phyloP scores from a whole-genome alignment of 495 filamentous ascomycete species.

The Cenococcum geophilum region DNA sequence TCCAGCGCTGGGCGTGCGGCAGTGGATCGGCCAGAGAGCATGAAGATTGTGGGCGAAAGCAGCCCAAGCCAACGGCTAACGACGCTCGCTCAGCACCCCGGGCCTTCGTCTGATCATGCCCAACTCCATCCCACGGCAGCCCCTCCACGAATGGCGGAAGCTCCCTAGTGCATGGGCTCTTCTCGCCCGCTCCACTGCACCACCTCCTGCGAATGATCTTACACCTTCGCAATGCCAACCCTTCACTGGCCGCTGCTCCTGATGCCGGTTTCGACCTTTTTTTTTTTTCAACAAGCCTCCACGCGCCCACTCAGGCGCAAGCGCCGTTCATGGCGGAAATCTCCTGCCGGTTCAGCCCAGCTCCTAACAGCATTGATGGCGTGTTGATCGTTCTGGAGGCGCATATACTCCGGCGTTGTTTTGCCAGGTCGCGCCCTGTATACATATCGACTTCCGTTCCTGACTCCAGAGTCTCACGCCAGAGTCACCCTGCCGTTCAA shows the following conservation, averaged over 20 bases:
- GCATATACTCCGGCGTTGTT: not conserved
- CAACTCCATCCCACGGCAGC: constrained; percentile 12
- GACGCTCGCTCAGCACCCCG: constrained; percentile 12
- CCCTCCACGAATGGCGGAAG: constrained; percentile 14
- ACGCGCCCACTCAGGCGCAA: constrained; percentile 22
- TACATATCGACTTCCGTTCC: constrained; percentile 6
- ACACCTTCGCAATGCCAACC: constrained; percentile 11
- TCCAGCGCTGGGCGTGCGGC: not conserved
- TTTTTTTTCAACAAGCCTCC: constrained; percentile 6
- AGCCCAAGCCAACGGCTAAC: constrained; percentile 13
- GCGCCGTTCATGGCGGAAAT: constrained; percentile 18
- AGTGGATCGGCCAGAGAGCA: constrained; percentile 2
- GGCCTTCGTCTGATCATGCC: constrained; percentile 18
- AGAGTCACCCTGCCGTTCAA: not conserved
- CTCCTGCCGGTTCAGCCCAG: constrained; percentile 24
- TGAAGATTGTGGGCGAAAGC: constrained; percentile 12
- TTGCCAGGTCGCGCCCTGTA: constrained; percentile 4
- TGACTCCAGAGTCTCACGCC: not conserved
- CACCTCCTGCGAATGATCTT: constrained; percentile 21
- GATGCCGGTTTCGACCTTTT: constrained; percentile 2
- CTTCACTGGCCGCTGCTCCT: constrained; percentile 20
- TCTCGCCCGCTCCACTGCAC: constrained; percentile 2
- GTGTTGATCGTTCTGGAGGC: not conserved
- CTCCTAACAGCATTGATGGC: constrained; percentile 8
- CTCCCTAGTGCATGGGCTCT: constrained; percentile 19